These are phyloP conservation scores for Hypoxylon perforatum DNA, from an alignment of 495 filamentous ascomycete genomes.

Conservation along the genomic window DNA sequence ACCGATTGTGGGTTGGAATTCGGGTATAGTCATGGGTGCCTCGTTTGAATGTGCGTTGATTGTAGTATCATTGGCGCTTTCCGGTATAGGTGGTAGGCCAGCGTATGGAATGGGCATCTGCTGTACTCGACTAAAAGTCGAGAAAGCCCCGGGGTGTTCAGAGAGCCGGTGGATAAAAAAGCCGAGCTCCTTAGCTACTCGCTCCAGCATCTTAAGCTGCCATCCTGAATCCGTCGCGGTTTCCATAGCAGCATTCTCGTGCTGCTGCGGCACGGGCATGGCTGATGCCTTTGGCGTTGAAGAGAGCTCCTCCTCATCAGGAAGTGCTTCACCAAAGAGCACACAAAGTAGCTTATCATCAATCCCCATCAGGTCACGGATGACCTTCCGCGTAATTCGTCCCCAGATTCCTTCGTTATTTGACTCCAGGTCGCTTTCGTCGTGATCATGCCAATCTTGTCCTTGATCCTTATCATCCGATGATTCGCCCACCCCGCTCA, in stretches of 20 bases:
- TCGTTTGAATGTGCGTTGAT: slow-evolving; percentile 30
- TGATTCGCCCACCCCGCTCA: slow-evolving; percentile 42
- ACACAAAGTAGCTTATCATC: slow-evolving; percentile 86
- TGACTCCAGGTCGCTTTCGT: slow-evolving; percentile 44
- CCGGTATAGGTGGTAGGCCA: slow-evolving; percentile 65
- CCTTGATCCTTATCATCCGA: slow-evolving; percentile 48
- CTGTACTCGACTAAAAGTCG: slow-evolving; percentile 71
- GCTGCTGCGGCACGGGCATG: slow-evolving; percentile 29
- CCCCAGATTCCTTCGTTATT: slow-evolving; percentile 77
- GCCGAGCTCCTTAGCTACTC: slow-evolving; percentile 88
- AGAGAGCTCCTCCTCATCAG: slow-evolving; percentile 63
- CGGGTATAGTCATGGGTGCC: slow-evolving; percentile 45
- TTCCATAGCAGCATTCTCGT: slow-evolving; percentile 29
- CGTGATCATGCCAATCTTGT: slow-evolving; percentile 57
- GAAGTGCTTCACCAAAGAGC: slow-evolving; percentile 86
- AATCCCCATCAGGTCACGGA: slow-evolving; percentile 89
- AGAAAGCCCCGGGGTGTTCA: slow-evolving; percentile 82
- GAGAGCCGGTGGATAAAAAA: slow-evolving; percentile 83
- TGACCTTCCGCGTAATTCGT: slow-evolving; percentile 83
- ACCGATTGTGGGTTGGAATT: slow-evolving; percentile 62
- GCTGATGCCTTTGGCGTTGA: slow-evolving; percentile 53
- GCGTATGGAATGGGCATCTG: slow-evolving; percentile 65
- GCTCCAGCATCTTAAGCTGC: slow-evolving; percentile 81
- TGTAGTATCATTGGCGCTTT: slow-evolving; percentile 49
- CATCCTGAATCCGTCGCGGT: slow-evolving; percentile 65